phyloP scores from a whole-genome alignment of 768 basidiomycete genomes.

The Cyclocybe cylindracea region DNA sequence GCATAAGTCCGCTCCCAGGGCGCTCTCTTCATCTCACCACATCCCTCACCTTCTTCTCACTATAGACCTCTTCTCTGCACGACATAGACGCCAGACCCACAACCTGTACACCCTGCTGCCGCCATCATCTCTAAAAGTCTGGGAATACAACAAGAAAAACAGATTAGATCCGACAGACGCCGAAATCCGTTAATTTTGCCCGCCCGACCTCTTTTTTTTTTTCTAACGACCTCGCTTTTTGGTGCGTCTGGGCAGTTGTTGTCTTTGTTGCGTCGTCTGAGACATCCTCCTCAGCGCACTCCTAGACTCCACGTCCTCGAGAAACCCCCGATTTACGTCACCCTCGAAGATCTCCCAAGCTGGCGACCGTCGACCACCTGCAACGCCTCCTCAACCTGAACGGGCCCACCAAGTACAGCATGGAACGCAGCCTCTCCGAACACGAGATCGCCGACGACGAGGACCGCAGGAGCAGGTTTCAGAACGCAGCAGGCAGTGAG shows the following conservation, averaged over 20 bases:
- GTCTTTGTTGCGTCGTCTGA: not conserved
- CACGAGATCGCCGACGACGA: slow-evolving; percentile 42
- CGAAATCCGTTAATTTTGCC: not conserved
- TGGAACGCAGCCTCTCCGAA: slow-evolving; percentile 21
- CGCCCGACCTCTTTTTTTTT: not conserved
- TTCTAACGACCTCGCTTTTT: not conserved
- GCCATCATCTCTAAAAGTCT: not conserved
- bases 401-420: slow-evolving; percentile 6
- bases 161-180: not conserved
- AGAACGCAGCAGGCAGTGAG: slow-evolving; percentile 36
- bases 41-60: not conserved
- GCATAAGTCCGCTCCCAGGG: not conserved
- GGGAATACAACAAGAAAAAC: not conserved
- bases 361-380: slow-evolving; percentile 14
- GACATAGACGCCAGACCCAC: not conserved
- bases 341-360: slow-evolving; percentile 1
- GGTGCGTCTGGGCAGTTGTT: not conserved
- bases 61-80: not conserved
- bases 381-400: slow-evolving; percentile 4
- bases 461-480: slow-evolving; percentile 65
- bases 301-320: not conserved
- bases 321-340: not conserved
- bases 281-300: not conserved
- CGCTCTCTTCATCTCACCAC: not conserved
- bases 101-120: not conserved